Evolutionary conservation across 1,139 yeast species (phyloP).

Genomic region (Candida sp.): DNA sequence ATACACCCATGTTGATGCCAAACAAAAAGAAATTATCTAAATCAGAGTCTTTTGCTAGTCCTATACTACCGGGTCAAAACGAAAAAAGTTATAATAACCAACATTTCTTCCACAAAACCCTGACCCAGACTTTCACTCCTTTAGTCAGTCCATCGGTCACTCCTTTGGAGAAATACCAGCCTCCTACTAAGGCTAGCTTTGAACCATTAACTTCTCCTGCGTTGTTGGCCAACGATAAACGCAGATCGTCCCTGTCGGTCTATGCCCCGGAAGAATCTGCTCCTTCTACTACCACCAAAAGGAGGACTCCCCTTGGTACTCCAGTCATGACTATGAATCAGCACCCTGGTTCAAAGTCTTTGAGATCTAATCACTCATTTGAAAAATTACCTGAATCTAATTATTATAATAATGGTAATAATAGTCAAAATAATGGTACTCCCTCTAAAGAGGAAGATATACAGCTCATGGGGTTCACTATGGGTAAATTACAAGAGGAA

Average conservation of each 20-base stretch:
- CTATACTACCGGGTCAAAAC: slow-evolving; percentile 44
- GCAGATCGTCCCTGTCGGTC: slow-evolving; percentile 34
- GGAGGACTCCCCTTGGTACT: slow-evolving; percentile 50
- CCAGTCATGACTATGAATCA: slow-evolving; percentile 34
- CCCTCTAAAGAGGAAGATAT: slow-evolving; percentile 12
- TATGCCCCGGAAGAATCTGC: slow-evolving; percentile 25
- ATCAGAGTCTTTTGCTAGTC: slow-evolving; percentile 26
- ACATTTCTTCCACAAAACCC: slow-evolving; percentile 38
- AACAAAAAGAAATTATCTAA: slow-evolving; percentile 3
- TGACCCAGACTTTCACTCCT: slow-evolving; percentile 55
- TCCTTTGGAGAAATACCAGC: slow-evolving; percentile 47
- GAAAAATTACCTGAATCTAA: slow-evolving; percentile 38
- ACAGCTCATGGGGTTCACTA: slow-evolving; percentile 46
- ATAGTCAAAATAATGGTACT: slow-evolving; percentile 22
- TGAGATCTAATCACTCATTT: slow-evolving; percentile 11
- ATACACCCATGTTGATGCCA: slow-evolving; percentile 1
- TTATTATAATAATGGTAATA: slow-evolving; percentile 13
- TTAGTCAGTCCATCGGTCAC: slow-evolving; percentile 73
- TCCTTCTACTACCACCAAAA: slow-evolving; percentile 15
- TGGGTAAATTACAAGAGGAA: slow-evolving; percentile 45
- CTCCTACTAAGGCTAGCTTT: slow-evolving; percentile 33
- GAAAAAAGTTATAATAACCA: slow-evolving; percentile 42
- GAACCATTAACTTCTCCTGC: slow-evolving; percentile 68
- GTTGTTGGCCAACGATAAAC: slow-evolving; percentile 40
- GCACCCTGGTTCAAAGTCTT: slow-evolving; percentile 7